Evolutionary conservation across 768 basidiomycete genomes (phyloP).

Genomic region (Scleroderma citrinum): DNA sequence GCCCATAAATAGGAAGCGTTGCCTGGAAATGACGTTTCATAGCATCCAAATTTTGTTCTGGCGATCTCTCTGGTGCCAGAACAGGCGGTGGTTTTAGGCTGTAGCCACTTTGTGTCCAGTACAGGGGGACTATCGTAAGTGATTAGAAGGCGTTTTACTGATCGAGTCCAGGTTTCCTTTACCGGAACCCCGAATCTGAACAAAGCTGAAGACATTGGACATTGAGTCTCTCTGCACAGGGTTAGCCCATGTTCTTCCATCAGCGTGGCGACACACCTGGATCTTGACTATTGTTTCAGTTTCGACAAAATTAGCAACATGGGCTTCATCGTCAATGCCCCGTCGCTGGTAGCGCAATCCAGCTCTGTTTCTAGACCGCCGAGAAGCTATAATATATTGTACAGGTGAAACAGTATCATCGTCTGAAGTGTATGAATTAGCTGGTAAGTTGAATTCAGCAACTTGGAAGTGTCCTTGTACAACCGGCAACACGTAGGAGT

Average conservation of each 20-base stretch:
- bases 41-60: slow-evolving; percentile 62
- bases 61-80: slow-evolving; percentile 67
- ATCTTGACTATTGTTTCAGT: slow-evolving; percentile 86
- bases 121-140: slow-evolving; percentile 67
- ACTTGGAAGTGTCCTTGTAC: slow-evolving; percentile 92
- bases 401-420: slow-evolving; percentile 39
- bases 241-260: background rate
- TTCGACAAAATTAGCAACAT: slow-evolving; percentile 95
- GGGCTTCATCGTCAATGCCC: slow-evolving; percentile 88
- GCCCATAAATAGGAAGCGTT: slow-evolving; percentile 65
- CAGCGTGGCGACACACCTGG: slow-evolving; percentile 43
- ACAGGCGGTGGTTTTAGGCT: slow-evolving; percentile 84
- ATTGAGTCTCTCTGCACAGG: slow-evolving; percentile 59
- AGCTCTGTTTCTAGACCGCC: slow-evolving; percentile 83
- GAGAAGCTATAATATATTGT: slow-evolving; percentile 78
- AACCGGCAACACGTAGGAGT: slow-evolving; percentile 83
- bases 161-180: background rate
- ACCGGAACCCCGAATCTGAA: slow-evolving; percentile 93
- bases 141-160: slow-evolving; percentile 2
- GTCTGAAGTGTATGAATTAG: slow-evolving; percentile 31
- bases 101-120: slow-evolving; percentile 87
- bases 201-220: slow-evolving; percentile 78
- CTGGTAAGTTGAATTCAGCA: slow-evolving; percentile 58
- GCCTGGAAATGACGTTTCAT: slow-evolving; percentile 70
- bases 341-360: slow-evolving; percentile 92